A percentile compares a stretch with the other conserved stretches of the same genome.
phyloP scores from a whole-genome alignment of 805 yeast genomes.

The Lipomyces spencermartinsiae region DNA sequence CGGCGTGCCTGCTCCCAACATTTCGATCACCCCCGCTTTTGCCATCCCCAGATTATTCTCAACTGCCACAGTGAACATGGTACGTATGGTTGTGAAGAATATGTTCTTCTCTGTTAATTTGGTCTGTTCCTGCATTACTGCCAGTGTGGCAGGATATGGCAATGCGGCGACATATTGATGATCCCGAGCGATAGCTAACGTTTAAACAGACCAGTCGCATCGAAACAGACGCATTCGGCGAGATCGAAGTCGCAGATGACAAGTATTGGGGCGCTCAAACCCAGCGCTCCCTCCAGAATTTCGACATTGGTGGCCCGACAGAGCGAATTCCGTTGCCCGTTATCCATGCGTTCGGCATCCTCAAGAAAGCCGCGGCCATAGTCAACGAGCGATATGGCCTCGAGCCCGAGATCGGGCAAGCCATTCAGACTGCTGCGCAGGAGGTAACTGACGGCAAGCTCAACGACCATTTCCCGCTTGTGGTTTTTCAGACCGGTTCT shows the following conservation, averaged over 20 bases:
- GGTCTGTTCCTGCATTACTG: neutral
- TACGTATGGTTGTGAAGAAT: neutral
- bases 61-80: neutral
- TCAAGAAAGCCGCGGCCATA: slow-evolving; percentile 93
- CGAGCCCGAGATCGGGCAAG: slow-evolving; percentile 81
- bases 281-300: slow-evolving; percentile 83
- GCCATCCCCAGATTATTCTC: slow-evolving; percentile 6
- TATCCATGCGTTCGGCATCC: slow-evolving; percentile 87
- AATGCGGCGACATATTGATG: neutral
- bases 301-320: slow-evolving; percentile 91
- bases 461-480: slow-evolving; percentile 94
- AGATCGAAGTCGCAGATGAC: slow-evolving; percentile 83
- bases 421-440: slow-evolving; percentile 92
- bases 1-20: neutral
- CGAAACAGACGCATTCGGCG: slow-evolving; percentile 97
- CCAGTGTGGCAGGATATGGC: neutral
- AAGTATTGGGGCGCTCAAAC: slow-evolving; percentile 99
- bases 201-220: slow-evolving; percentile 53
- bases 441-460: slow-evolving; percentile 93
- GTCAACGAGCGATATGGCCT: slow-evolving; percentile 86
- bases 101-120: neutral
- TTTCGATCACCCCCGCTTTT: neutral
- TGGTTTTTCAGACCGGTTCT: slow-evolving; percentile 98
- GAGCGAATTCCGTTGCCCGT: slow-evolving; percentile 93
- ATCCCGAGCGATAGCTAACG: neutral